phyloP scores from a whole-genome alignment of 306 rosid genomes.

The Nissolia schottii region DNA sequence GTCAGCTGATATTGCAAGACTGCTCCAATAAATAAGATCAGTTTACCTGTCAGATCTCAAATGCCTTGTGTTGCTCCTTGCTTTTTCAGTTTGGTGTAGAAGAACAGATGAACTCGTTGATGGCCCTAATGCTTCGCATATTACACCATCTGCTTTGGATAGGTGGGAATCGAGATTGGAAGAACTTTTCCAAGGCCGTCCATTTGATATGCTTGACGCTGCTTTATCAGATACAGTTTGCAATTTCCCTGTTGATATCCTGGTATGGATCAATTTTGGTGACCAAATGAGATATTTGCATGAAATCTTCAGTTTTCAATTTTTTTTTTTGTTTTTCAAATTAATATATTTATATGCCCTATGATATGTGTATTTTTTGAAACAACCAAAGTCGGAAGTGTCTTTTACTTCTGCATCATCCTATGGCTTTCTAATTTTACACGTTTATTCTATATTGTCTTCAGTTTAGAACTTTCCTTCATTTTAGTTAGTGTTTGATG shows the following conservation, averaged over 20 bases:
- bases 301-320: no score
- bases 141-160: slow-evolving; percentile 53
- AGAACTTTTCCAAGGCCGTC: slow-evolving; percentile 55
- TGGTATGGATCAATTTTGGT: slow-evolving; percentile 26
- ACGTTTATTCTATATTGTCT: neutral
- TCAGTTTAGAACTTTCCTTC: neutral
- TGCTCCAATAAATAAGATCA: neutral
- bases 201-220: slow-evolving; percentile 60
- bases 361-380: neutral
- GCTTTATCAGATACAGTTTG: slow-evolving; percentile 49
- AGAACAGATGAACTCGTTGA: slow-evolving; percentile 65
- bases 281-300: neutral
- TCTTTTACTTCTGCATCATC: neutral
- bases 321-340: neutral
- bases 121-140: slow-evolving; percentile 60
- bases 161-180: slow-evolving; percentile 59
- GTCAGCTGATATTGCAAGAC: neutral
- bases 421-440: neutral
- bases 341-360: neutral
- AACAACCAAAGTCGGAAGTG: neutral
- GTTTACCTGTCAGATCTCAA: neutral
- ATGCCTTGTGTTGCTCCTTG: slow-evolving; percentile 5
- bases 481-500: neutral
- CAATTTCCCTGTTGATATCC: slow-evolving; percentile 57
- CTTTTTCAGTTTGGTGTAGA: slow-evolving; percentile 59